Evolutionary conservation across 345 rosid species (phyloP), one percentile per base, ranked within the genome.

Genomic region (Cardamine occulta): DNA sequence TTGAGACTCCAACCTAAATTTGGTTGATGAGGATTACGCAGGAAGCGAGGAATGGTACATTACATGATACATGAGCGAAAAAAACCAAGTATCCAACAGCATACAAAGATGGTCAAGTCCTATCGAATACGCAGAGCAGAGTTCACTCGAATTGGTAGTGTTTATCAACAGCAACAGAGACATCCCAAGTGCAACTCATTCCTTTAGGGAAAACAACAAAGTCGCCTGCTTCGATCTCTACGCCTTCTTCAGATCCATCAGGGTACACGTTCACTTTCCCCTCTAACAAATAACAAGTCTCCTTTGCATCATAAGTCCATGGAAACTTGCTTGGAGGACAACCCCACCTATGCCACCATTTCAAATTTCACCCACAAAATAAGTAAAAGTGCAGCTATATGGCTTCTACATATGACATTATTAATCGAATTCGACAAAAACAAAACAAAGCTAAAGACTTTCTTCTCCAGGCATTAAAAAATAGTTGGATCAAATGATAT

Each of bases 181-280:
- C 97, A 77, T 91, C 97, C 98, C 98, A 91, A 82, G 90, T 91
- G 86, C 97, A 91, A 74, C 87, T 87, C 97, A 93, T 87, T 63
- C 98, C 98, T 80, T 91, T 88, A 0, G 96, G 94, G 77, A 91
- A 91, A 72, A 76, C 88, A 66, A 86, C 97, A 74, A 93, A 86
- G 67, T 93, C 97, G 5, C 97, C 97, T 18, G 93, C 87, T 40
- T 79, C 87, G 48, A 93, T 81, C 82, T 89, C 96, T 15, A 89
- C 90, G 21, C 73, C 79, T 65, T 89, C 93, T 12, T 84, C 77
- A 2, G 89, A 78, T 7, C 96, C 98, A 58, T 85, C 83, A n/a
- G 96, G 97, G 8, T 79, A 82, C 52, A 93, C 93, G 84, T 87
- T 91, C 19, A 89, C 94, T 72, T 89, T 84, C 10, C 97, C 97